Base-by-base conservation (phyloP, 495 filamentous ascomycete species). In the Penicillium mononematosum region DNA sequence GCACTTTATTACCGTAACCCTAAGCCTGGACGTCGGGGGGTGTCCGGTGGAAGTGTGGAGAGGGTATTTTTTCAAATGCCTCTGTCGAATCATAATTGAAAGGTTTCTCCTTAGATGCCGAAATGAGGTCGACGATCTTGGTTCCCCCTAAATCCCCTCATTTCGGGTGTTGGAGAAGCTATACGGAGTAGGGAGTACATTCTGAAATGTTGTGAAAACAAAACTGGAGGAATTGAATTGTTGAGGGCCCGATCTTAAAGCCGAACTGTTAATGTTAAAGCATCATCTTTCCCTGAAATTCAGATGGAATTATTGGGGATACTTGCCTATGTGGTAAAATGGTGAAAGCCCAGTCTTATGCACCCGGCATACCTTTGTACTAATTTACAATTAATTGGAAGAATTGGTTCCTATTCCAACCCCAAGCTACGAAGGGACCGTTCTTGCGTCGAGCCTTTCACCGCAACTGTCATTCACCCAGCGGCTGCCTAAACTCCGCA, bases 81-180 rank as follows among this genome's bases (percentile, higher is more conserved):
- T 25, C 47, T 19, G 14, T 39, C 22, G 22, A 39, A 50, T 50
- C 32, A 39, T 50, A 39, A 39, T n/a, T 7, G 4, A 19, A 25
- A 25, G 8, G 9, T n/a, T 11, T 34, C n/a, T 9, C 8, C 2
- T 10, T 50, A 27, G 49, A 17, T 27, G 16, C 24, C 16, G 38
- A 41, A 31, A 27, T 41, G 50, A 42, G 38, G 38, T 17, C 24
- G 36, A 31, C n/a, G 50, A 42, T 52, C 36, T 12, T 42, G 14
- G 19, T 29, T 27, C 36, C 36, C n/a, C 49, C 49, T 51, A 24
- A 42, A 42, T 10, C 36, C 49, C 49, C 49, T 24, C 49, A 42
- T 29, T 42, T 16, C 0, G 3, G 47, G 14, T 24, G 44, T n/a
- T 27, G 16, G 2, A 31, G 14, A 8, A n/a, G 34, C 14, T 38